phyloP scores from a whole-genome alignment of 495 filamentous ascomycete genomes.

The Evernia prunastri region DNA sequence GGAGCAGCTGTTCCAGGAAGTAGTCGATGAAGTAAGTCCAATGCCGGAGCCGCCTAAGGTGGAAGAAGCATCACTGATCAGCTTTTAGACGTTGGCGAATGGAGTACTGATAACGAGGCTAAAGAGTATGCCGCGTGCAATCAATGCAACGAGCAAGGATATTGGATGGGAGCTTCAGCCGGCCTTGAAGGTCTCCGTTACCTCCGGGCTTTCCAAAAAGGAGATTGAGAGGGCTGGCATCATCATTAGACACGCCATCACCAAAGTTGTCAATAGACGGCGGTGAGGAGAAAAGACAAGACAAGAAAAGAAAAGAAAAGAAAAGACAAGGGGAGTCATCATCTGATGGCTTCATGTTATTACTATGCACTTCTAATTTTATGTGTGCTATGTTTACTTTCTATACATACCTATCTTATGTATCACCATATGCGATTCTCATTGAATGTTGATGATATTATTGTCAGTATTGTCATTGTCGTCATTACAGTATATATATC shows the following conservation, averaged over 20 bases:
- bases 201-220: slow-evolving; percentile 79
- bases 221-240: slow-evolving; percentile 90
- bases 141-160: slow-evolving; percentile 54
- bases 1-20: slow-evolving; percentile 78
- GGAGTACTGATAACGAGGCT: slow-evolving; percentile 81
- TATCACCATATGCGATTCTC: neutral
- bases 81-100: slow-evolving; percentile 62
- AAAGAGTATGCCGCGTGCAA: slow-evolving; percentile 64
- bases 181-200: slow-evolving; percentile 85
- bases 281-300: slow-evolving; percentile 31
- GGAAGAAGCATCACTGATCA: slow-evolving; percentile 7
- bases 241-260: slow-evolving; percentile 85
- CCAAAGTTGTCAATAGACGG: slow-evolving; percentile 66
- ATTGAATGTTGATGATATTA: no score
- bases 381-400: neutral
- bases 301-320: neutral
- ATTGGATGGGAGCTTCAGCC: slow-evolving; percentile 57
- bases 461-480: no score
- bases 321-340: neutral
- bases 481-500: no score
- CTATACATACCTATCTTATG: neutral
- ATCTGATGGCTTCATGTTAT: neutral
- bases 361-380: neutral
- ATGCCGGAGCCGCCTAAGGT: neutral
- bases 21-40: slow-evolving; percentile 77